A percentile compares a stretch with the other conserved stretches of the same genome.
Evolutionary conservation across 1,139 yeast species (phyloP).

Genomic region (Arxiozyma slooffiae): DNA sequence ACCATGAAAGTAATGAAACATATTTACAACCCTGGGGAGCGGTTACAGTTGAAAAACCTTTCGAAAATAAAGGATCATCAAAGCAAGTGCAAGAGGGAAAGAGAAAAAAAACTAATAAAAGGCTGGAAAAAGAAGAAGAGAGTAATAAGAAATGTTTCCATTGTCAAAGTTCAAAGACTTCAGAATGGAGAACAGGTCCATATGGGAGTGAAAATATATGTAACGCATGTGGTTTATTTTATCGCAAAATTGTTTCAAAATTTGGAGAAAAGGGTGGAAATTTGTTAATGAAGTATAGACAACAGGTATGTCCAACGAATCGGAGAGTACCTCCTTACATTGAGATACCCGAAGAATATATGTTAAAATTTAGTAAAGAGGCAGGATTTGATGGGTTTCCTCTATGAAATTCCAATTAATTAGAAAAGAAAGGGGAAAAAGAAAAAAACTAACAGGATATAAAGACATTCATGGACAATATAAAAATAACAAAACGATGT

Average conservation of each 20-base stretch:
- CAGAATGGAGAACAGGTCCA: constrained; percentile 91
- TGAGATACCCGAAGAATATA: constrained; percentile 9
- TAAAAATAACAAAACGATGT: too few species aligned
- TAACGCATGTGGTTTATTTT: constrained; percentile 77
- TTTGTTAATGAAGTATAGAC: constrained; percentile 18
- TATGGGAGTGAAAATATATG: constrained; percentile 76
- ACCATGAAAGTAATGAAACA: background rate
- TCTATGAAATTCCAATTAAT: background rate
- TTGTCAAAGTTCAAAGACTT: constrained; percentile 76
- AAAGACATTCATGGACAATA: background rate
- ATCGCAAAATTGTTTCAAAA: constrained; percentile 20
- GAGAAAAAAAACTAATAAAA: too few species aligned
- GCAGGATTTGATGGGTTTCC: background rate
- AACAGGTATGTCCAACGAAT: constrained; percentile 11
- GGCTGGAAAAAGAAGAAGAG: constrained; percentile 5
- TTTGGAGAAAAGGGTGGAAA: constrained; percentile 17
- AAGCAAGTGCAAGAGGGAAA: too few species aligned
- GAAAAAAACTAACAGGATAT: background rate
- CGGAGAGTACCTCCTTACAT: constrained; percentile 13
- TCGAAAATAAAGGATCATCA: background rate
- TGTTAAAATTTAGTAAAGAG: constrained; percentile 2
- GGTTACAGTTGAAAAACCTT: background rate
- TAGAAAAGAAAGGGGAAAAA: too few species aligned
- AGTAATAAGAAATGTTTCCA: constrained; percentile 38
- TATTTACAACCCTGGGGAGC: background rate